Percentiles rank a stretch among this genome's conserved stretches.
These are phyloP conservation scores for Phaffomyces opuntiae DNA, from an alignment of 805 yeast genomes.

Conservation along the genomic window DNA sequence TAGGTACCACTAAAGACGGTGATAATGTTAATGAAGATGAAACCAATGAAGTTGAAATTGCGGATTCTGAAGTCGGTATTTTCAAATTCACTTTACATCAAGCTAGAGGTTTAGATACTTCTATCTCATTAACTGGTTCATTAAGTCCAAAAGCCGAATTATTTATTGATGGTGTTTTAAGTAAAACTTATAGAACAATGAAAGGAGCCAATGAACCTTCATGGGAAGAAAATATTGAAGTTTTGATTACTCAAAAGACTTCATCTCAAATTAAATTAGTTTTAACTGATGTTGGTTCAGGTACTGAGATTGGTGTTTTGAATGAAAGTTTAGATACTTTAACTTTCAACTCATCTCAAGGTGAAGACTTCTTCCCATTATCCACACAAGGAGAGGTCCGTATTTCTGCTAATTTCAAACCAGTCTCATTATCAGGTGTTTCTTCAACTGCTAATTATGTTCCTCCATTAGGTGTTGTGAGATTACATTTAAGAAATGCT, in stretches of 20 bases:
- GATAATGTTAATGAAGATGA: slow-evolving; percentile 20
- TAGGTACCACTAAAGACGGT: slow-evolving; percentile 4
- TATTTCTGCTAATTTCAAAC: slow-evolving; percentile 63
- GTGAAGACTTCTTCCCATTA: slow-evolving; percentile 43
- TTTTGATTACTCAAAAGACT: slow-evolving; percentile 54
- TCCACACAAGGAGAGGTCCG: slow-evolving; percentile 49
- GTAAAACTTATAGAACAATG: slow-evolving; percentile 53
- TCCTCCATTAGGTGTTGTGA: slow-evolving; percentile 62
- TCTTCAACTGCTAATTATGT: slow-evolving; percentile 37
- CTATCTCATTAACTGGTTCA: slow-evolving; percentile 38
- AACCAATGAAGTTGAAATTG: slow-evolving; percentile 24
- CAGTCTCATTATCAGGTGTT: slow-evolving; percentile 48
- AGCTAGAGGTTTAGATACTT: slow-evolving; percentile 49
- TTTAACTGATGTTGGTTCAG: slow-evolving; percentile 51
- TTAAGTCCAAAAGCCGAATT: slow-evolving; percentile 64
- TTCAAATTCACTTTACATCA: slow-evolving; percentile 55
- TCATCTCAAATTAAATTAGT: slow-evolving; percentile 46
- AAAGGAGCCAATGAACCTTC: slow-evolving; percentile 67
- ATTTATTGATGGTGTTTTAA: slow-evolving; percentile 47
- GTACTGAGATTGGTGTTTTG: slow-evolving; percentile 45
- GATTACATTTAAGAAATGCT: slow-evolving; percentile 52
- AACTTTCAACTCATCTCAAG: slow-evolving; percentile 37
- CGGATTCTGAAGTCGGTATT: slow-evolving; percentile 68
- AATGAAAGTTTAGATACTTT: slow-evolving; percentile 38
- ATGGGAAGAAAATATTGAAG: slow-evolving; percentile 59